Conservation (phyloP, 2,329 filamentous ascomycete species). For the Davidsoniella eucalypti region DNA sequence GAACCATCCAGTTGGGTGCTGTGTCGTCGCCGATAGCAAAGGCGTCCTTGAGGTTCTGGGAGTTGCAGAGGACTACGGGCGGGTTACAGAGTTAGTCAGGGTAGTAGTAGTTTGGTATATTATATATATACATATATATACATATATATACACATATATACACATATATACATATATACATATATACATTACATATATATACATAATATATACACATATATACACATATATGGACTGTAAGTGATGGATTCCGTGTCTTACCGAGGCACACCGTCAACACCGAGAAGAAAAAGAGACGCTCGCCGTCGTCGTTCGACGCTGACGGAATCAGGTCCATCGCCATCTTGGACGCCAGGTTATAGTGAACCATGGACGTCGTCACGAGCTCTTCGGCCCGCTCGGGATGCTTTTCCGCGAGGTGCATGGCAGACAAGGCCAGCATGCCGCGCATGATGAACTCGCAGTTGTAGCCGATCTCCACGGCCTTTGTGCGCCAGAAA, state of each 20-base stretch:
- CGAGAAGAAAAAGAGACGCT: slow-evolving; percentile 18
- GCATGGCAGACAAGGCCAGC: slow-evolving; percentile 31
- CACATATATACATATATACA: too few relatives aligned
- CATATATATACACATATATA: too few relatives aligned
- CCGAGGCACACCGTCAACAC: slow-evolving; percentile 21
- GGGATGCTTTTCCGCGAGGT: slow-evolving; percentile 22
- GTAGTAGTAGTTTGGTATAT: too few relatives aligned
- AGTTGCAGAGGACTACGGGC: slow-evolving; percentile 18
- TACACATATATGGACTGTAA: too few relatives aligned
- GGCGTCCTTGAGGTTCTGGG: slow-evolving; percentile 18
- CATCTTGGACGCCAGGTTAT: slow-evolving; percentile 17
- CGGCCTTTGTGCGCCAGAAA: slow-evolving; percentile 30
- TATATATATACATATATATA: too few relatives aligned
- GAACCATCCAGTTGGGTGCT: slow-evolving; percentile 7
- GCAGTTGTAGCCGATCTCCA: slow-evolving; percentile 28
- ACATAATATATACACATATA: too few relatives aligned
- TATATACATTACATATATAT: too few relatives aligned
- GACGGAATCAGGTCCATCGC: slow-evolving; percentile 17
- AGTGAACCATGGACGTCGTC: slow-evolving; percentile 15
- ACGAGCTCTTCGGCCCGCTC: slow-evolving; percentile 13
- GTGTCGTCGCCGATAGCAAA: slow-evolving; percentile 12
- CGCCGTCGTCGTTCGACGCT: slow-evolving; percentile 14
- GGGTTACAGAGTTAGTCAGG: too few relatives aligned
- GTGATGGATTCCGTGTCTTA: too few relatives aligned
- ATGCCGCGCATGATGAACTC: slow-evolving; percentile 33